These are phyloP conservation scores for Paramecium pentaurelia DNA, from an alignment of 73 alveolate species.

Conservation along the genomic window DNA sequence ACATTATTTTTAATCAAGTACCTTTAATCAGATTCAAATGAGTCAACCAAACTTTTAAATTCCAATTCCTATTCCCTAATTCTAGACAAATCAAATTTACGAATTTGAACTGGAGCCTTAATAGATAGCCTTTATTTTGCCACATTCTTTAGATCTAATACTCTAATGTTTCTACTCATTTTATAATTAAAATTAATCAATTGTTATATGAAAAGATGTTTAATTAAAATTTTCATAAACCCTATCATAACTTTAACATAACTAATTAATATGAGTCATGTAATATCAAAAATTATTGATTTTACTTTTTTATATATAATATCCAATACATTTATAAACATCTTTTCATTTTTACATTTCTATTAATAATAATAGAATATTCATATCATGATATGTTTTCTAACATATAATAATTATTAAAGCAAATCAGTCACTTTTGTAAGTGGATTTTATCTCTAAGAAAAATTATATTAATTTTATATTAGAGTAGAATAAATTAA, in stretches of 20 bases:
- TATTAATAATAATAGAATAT: too few species aligned
- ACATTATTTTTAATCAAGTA: neutral
- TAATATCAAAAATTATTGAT: too few species aligned
- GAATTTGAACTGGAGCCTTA: neutral
- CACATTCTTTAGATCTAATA: neutral
- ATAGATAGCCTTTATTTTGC: neutral
- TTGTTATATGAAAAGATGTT: neutral
- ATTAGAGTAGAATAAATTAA: neutral
- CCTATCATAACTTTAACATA: neutral
- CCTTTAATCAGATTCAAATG: constrained; percentile 33
- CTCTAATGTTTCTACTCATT: neutral
- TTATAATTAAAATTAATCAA: neutral
- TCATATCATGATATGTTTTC: neutral
- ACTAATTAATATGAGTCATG: too few species aligned
- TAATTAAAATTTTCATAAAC: neutral
- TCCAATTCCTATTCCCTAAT: neutral
- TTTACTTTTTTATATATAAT: neutral
- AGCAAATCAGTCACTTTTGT: neutral
- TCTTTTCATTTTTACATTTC: neutral
- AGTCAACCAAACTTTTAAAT: neutral
- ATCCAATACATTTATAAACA: neutral
- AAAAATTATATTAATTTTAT: neutral
- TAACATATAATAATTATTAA: neutral
- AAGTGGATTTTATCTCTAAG: neutral
- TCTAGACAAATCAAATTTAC: neutral